Base-by-base conservation (phyloP, 805 yeast genomes). In the Sungouiozyma ichnusensis region DNA sequence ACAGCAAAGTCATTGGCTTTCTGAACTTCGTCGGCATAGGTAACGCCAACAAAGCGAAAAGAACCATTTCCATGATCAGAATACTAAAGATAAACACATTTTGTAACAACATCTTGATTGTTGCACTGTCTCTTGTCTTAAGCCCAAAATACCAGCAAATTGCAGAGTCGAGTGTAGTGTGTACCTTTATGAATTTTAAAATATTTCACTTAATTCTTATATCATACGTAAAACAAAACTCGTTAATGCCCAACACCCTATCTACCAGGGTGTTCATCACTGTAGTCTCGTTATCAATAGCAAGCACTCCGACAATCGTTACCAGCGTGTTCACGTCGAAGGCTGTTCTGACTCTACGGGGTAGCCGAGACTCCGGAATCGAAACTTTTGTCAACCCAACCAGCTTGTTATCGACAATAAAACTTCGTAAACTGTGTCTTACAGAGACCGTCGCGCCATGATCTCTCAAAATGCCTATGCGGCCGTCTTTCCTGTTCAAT, bases 21-120 rank as follows among this genome's bases (percentile, higher is more conserved):
- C 96, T 79, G 45, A 80, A 58, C 44, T 64, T 69, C 27, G 87
- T 71, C 17, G 98, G 97, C 47, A 86, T 67, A 18, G 98, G 98
- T 39, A 88, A 63, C 7, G 95, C 86, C 49, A 92, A 74, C 32
- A 85, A 56, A 40, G 85, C 72, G 69, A 90, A 92, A 37, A 84
- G 65, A 14, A 65, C 75, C 79, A 90, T 78, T 65, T 92, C 99
- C 15, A 73, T 45, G 40, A 83, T 74, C 48, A 92, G 72, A 33
- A 92, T 67, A n/a, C 75, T 77, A 52, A 88, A 90, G 5, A 88
- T 84, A 57, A 63, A 42, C 4, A 52, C 29, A 24, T 24, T 24
- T 11, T 24, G 29, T 24, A 24, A 24, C 29, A 24, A 24, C 29
- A 24, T 24, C 29, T 24, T 11, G n/a, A n/a, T n/a, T n/a, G n/a